phyloP scores from a whole-genome alignment of 2,329 filamentous ascomycete genomes.

The Neurospora sp. region DNA sequence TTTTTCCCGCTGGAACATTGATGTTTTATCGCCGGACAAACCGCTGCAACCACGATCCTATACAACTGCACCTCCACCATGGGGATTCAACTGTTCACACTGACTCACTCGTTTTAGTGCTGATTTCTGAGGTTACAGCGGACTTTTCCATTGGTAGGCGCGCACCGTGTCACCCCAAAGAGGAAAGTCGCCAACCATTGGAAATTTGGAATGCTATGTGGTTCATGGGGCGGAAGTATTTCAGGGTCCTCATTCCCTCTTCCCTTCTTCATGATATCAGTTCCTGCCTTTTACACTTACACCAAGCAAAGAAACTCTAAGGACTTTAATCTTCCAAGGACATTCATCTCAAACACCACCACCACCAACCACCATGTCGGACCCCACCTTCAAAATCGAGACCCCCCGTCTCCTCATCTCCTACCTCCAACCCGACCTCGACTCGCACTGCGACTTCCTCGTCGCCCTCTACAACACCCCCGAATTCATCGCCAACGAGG shows the following conservation, averaged over 20 bases:
- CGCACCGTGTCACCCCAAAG: neutral
- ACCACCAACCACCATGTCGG: slow-evolving; percentile 7
- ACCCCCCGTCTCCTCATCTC: slow-evolving; percentile 19
- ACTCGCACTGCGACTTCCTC: slow-evolving; percentile 20
- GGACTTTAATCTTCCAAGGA: neutral
- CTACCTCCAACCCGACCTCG: slow-evolving; percentile 11
- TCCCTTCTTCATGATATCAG: neutral
- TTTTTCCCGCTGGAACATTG: neutral
- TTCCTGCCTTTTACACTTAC: neutral
- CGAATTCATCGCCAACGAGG: slow-evolving; percentile 13
- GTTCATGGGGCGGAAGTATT: neutral
- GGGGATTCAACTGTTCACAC: neutral
- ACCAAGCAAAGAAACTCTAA: neutral
- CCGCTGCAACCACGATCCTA: neutral
- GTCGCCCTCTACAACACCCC: slow-evolving; percentile 19
- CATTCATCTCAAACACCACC: neutral
- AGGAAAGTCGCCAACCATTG: neutral
- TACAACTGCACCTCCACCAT: neutral
- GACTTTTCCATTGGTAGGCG: neutral
- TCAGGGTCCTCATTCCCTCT: neutral
- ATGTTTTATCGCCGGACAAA: too few relatives aligned
- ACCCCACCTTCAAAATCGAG: slow-evolving; percentile 16
- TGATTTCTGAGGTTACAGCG: neutral
- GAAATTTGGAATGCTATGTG: neutral
- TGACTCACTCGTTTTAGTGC: neutral